Base-by-base conservation (phyloP, 148 eudicot species). In the Persicaria maculosa region DNA sequence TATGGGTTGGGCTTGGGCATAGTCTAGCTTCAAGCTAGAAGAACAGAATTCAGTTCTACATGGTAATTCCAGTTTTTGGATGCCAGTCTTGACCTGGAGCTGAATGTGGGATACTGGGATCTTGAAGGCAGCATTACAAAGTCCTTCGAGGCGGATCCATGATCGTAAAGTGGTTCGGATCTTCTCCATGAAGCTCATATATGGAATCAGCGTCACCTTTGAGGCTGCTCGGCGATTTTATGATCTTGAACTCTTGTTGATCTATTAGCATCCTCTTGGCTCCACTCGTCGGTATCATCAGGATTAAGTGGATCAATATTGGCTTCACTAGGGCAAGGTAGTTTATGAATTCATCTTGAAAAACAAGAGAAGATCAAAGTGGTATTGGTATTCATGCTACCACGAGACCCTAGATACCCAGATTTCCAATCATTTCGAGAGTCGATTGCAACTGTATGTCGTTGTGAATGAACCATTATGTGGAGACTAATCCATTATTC, bases 191-290 rank as follows among this genome's bases (percentile, higher is more conserved):
- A 8, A 93, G 97, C 71, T 93, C 95, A 68, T 84, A 80, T 12
- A 93, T 80, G 55, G 87, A 85, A 25, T 89, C 91, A 14, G 98
- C 98, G 15, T 91, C 90, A 2, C 88, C 90, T 14, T 91, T 89
- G 76, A 91, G 79, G 44, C 54, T 81, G 44, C 84, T 78, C 9
- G 88, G 82, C 3, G 50, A 48, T 3, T 61, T 68, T 72, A 93
- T 67, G 15, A 92, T 88, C 54, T 83, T 73, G 14, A 89, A 86
- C 15, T 86, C 94, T 22, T 93, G 86, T 1, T 81, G 86, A 15
- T 88, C 97, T 14, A 91, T 83, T 64, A 93, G 72, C 46, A 93
- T 75, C 57, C 82, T 93, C 87, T 81, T 83, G 40, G 72, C 73
- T 54, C 86, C 87, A 76, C 88, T 92, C 80, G 91, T 93, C 93